Evolutionary conservation across 257 asterid genomes (phyloP), one percentile per base, ranked within the genome.

Genomic region (Salvia miltiorrhiza): DNA sequence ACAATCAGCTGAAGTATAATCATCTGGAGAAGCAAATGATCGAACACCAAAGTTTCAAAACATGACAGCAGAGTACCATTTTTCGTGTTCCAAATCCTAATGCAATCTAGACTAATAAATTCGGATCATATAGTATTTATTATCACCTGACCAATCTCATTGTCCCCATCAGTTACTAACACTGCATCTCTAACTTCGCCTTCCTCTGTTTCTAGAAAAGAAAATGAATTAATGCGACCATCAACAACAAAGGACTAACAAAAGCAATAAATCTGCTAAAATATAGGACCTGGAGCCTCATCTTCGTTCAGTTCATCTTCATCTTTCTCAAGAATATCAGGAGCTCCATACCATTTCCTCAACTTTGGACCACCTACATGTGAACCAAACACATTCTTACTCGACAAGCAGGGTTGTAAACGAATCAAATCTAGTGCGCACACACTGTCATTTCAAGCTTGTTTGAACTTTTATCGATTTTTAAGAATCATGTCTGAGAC

Each of bases 261-360:
- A 65, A 57, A 14, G 7, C 41, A 67, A 63, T 43, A 43, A 63
- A 39, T 10, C 9, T 11, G 24, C 3, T 7, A 72, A 1, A 1
- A 19, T 45, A 21, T 37, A 48, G 71, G 50, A 93, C 98, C 98
- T 78, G 83, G 58, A 68, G 81, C 52, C 73, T 74, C 88, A 44
- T 87, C 88, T 71, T 79, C 90, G 56, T 80, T 77, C 56, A 35
- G 12, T 50, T 69, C 73, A 52, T 84, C 75, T 77, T 77, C 95
- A 72, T 82, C 92, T 76, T 82, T 79, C 35, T 86, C 75, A 63
- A 81, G 69, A 78, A 76, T 77, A 81, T 93, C 95, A 13, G 98
- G 87, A 72, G 98, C 98, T 65, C 97, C 98, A 48, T 93, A 93
- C 98, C 98, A 93, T 79, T 87, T 93, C 86, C 98, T 84, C 60